A percentile compares a stretch with the other conserved stretches of the same genome.
phyloP scores from a whole-genome alignment of 2,329 filamentous ascomycete genomes.

The Pestalotiopsis sp. region DNA sequence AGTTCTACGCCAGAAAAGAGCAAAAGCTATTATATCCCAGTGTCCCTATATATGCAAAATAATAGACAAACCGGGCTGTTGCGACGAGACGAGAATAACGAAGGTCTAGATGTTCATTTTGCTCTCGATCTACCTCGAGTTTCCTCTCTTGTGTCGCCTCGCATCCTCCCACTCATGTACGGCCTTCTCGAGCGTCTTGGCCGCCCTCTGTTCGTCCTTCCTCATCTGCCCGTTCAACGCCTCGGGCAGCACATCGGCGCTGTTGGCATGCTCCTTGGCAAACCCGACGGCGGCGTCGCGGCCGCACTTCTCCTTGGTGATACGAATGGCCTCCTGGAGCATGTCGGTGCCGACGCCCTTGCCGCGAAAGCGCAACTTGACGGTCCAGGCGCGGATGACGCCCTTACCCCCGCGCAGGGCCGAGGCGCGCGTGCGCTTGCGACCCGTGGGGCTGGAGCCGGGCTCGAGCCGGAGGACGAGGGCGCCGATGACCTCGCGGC shows the following conservation, averaged over 20 bases:
- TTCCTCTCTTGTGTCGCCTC: conserved; percentile 33
- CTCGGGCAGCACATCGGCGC: conserved; percentile 61
- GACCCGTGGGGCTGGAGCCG: conserved; percentile 20
- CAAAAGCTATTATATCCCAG: neutral
- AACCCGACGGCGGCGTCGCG: conserved; percentile 71
- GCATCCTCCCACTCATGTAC: conserved; percentile 50
- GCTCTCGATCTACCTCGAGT: conserved; percentile 2
- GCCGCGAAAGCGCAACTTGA: conserved; percentile 67
- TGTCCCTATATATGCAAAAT: neutral
- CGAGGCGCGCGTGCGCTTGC: conserved; percentile 32
- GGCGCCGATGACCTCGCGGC: conserved; percentile 70
- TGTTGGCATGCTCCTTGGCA: conserved; percentile 78
- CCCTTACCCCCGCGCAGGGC: conserved; percentile 62
- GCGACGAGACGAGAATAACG: neutral
- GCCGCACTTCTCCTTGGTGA: conserved; percentile 70
- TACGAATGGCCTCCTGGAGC: conserved; percentile 71
- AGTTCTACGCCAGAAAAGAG: neutral
- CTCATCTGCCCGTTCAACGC: conserved; percentile 66
- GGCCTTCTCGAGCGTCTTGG: conserved; percentile 53
- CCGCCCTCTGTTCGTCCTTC: conserved; percentile 60
- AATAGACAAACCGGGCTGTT: neutral
- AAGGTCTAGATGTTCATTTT: neutral
- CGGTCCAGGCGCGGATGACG: conserved; percentile 83
- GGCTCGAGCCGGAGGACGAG: conserved; percentile 69
- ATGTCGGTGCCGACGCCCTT: conserved; percentile 74